These are phyloP conservation scores for Prunus dulcis DNA, from an alignment of 306 rosid species.

Conservation along the genomic window DNA sequence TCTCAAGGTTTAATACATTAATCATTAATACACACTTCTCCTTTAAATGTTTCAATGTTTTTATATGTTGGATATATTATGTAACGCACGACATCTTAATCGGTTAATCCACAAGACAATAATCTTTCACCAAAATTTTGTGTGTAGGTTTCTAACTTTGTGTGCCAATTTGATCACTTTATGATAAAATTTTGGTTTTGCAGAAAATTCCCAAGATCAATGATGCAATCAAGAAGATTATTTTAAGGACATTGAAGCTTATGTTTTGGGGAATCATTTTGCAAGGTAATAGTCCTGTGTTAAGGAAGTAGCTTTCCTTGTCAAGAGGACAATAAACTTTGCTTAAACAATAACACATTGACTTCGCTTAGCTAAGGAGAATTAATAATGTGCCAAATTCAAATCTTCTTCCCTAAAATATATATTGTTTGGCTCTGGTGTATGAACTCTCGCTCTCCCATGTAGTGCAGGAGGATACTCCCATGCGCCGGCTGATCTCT, in stretches of 20 bases:
- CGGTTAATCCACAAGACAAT: not conserved
- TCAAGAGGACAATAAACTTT: not conserved
- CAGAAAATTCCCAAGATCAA: constrained; percentile 55
- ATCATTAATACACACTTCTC: not conserved
- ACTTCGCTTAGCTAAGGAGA: not conserved
- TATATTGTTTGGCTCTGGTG: no score
- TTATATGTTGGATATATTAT: not conserved
- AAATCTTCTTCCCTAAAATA: no score
- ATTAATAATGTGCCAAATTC: not conserved
- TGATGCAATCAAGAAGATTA: constrained; percentile 51
- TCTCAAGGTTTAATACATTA: constrained; percentile 43
- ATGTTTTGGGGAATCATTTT: constrained; percentile 80
- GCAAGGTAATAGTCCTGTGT: constrained; percentile 52
- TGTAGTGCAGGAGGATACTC: constrained; percentile 70
- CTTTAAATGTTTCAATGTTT: not conserved
- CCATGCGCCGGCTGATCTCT: constrained; percentile 70
- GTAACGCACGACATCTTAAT: not conserved
- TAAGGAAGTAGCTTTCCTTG: not conserved
- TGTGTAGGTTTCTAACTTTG: not conserved
- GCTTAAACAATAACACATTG: not conserved
- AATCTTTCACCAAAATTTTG: not conserved
- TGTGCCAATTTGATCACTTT: not conserved
- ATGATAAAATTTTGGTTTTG: constrained; percentile 1
- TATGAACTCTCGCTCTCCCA: not conserved
- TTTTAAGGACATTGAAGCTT: constrained; percentile 71